Percentiles rank a stretch among this genome's conserved stretches.
Conservation (phyloP, 1,284 basidiomycete genomes). For the Ceraceosorus guamensis region DNA sequence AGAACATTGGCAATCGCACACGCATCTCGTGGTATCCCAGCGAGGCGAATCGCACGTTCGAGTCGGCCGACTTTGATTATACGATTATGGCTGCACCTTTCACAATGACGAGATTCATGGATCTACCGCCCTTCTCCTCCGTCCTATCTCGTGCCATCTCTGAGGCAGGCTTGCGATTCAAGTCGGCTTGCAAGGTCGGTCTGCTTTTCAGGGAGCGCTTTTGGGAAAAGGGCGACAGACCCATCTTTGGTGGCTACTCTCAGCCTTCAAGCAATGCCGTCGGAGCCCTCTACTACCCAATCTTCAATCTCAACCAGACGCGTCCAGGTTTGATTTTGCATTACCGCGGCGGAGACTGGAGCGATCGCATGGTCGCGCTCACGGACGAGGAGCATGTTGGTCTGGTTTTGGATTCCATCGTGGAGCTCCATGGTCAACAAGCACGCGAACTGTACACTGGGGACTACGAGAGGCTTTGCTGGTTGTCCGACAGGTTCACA, state of each 20-base stretch:
- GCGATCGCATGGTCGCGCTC: background rate
- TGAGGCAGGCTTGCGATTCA: conserved; percentile 11
- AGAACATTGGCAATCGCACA: background rate
- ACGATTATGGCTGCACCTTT: conserved; percentile 30
- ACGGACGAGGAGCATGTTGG: conserved; percentile 7
- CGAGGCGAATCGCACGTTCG: background rate
- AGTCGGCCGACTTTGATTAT: conserved; percentile 23
- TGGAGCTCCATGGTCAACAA: conserved; percentile 18
- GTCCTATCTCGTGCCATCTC: conserved; percentile 13
- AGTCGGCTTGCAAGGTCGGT: conserved; percentile 29
- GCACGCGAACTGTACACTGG: conserved; percentile 30
- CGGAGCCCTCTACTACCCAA: background rate
- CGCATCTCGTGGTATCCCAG: background rate
- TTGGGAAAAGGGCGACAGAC: conserved; percentile 32
- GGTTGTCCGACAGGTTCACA: conserved; percentile 22
- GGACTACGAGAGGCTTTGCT: conserved; percentile 22
- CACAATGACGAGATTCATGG: conserved; percentile 15
- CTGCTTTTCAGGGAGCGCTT: conserved; percentile 33
- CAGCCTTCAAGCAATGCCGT: background rate
- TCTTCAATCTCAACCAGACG: conserved; percentile 1
- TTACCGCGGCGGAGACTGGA: background rate
- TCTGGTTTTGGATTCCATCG: conserved; percentile 23
- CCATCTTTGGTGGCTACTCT: conserved; percentile 32
- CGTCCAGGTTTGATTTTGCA: background rate
- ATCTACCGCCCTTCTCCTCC: background rate